A percentile compares a stretch with the other conserved stretches of the same genome.
phyloP scores from a whole-genome alignment of 2,329 filamentous ascomycete species.

The Chrysosporium queenslandicum region DNA sequence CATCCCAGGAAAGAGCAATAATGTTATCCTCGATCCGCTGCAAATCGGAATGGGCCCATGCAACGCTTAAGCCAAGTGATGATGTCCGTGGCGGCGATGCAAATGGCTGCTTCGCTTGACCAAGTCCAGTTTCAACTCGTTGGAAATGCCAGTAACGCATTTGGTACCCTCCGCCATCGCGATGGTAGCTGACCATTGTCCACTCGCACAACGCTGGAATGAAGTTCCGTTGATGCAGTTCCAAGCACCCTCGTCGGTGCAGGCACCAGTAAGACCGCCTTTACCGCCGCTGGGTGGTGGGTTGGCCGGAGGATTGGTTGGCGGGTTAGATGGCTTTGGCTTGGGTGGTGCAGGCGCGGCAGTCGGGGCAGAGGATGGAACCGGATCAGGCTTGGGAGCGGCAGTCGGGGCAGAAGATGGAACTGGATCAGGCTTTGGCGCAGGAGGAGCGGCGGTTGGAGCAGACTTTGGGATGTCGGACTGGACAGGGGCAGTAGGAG shows the following conservation, averaged over 20 bases:
- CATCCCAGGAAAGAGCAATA: neutral
- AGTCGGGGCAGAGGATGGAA: slow-evolving; percentile 1
- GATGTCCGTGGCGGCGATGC: slow-evolving; percentile 22
- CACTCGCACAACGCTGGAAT: slow-evolving; percentile 55
- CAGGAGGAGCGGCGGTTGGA: slow-evolving; percentile 5
- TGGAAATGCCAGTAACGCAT: slow-evolving; percentile 31
- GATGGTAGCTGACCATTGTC: slow-evolving; percentile 44
- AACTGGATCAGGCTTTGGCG: too few species aligned
- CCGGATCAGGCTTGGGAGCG: slow-evolving; percentile 9
- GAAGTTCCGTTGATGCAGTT: slow-evolving; percentile 47
- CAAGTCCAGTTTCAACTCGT: slow-evolving; percentile 2
- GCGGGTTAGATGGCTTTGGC: neutral
- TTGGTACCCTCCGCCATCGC: slow-evolving; percentile 46
- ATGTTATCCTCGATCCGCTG: too few species aligned
- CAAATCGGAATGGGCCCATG: too few species aligned
- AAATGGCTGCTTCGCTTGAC: slow-evolving; percentile 22
- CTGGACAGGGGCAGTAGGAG: slow-evolving; percentile 8
- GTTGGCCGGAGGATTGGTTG: slow-evolving; percentile 1
- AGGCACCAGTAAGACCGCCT: slow-evolving; percentile 23
- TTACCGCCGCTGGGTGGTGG: slow-evolving; percentile 9
- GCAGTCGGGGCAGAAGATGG: slow-evolving; percentile 2
- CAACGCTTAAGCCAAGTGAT: neutral
- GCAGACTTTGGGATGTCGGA: slow-evolving; percentile 9
- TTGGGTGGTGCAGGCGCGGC: too few species aligned
- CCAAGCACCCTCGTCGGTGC: slow-evolving; percentile 48